Conservation (phyloP, 805 yeast genomes). For the Wickerhamiella azyma region DNA sequence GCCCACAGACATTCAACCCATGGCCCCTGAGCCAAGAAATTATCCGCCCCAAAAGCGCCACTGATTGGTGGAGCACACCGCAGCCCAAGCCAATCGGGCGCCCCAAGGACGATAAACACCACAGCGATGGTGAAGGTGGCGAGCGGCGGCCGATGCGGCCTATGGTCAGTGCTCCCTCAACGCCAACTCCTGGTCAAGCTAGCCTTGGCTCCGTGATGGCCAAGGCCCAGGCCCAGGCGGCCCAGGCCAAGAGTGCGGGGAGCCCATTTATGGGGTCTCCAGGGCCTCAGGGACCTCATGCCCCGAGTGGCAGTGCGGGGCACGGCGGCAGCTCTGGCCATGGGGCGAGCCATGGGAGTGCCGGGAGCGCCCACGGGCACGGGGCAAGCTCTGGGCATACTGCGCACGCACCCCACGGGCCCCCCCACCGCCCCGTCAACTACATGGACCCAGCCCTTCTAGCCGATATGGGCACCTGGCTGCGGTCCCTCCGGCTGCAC, state of each 20-base stretch:
- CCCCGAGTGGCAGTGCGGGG: not conserved
- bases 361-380: not conserved
- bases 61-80: conserved; percentile 13
- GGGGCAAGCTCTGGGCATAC: too few relatives aligned
- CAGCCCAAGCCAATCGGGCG: conserved; percentile 6
- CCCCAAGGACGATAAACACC: conserved; percentile 5
- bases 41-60: conserved; percentile 20
- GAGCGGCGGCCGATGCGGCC: not conserved
- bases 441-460: conserved; percentile 29
- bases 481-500: conserved; percentile 77
- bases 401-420: not conserved
- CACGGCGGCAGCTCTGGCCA: not conserved
- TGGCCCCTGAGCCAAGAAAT: conserved; percentile 19
- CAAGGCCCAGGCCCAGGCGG: conserved; percentile 1
- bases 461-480: conserved; percentile 78
- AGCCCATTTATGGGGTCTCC: not conserved
- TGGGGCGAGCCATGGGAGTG: too few relatives aligned
- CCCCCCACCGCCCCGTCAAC: conserved; percentile 24
- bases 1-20: conserved; percentile 16
- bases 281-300: not conserved
- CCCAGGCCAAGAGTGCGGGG: not conserved
- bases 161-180: not conserved
- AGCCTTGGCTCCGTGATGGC: not conserved
- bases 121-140: conserved; percentile 7
- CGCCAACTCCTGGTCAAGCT: not conserved